These are phyloP conservation scores for Rhodocollybia butyracea DNA, from an alignment of 768 basidiomycete species.

Conservation along the genomic window DNA sequence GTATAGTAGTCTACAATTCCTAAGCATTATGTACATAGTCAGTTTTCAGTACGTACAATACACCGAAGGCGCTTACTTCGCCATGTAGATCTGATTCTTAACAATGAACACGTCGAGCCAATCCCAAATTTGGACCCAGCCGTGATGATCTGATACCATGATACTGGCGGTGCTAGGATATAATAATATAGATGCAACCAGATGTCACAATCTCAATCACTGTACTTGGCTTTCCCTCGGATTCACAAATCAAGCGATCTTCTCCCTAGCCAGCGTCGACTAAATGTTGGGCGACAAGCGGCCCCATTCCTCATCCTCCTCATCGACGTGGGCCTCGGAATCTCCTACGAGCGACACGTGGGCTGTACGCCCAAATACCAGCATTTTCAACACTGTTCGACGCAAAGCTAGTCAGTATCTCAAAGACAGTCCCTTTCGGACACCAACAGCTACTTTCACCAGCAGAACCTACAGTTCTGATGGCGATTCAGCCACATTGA, in stretches of 20 bases:
- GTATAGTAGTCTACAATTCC: too few species aligned
- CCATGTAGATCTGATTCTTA: too few species aligned
- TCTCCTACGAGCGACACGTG: not conserved
- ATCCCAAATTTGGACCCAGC: too few species aligned
- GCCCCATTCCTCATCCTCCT: not conserved
- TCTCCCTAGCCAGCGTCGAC: not conserved
- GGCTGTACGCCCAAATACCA: constrained; percentile 1
- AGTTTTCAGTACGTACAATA: too few species aligned
- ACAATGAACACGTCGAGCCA: too few species aligned
- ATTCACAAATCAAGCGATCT: not conserved
- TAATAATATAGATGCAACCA: not conserved
- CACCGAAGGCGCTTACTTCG: too few species aligned
- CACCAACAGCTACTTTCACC: not conserved
- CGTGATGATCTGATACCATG: constrained; percentile 3
- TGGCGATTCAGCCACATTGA: too few species aligned
- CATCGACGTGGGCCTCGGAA: not conserved
- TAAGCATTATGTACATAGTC: too few species aligned
- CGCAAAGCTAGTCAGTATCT: not conserved
- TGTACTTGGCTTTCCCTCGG: not conserved
- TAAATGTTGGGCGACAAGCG: not conserved
- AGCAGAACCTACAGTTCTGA: too few species aligned
- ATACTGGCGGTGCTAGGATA: not conserved
- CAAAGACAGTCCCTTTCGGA: not conserved
- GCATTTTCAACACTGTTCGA: not conserved
- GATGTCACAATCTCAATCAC: not conserved